Percentiles rank a stretch among this genome's conserved stretches.
These are phyloP conservation scores for Penicillium ucsense DNA, from an alignment of 495 filamentous ascomycete genomes.

Conservation along the genomic window DNA sequence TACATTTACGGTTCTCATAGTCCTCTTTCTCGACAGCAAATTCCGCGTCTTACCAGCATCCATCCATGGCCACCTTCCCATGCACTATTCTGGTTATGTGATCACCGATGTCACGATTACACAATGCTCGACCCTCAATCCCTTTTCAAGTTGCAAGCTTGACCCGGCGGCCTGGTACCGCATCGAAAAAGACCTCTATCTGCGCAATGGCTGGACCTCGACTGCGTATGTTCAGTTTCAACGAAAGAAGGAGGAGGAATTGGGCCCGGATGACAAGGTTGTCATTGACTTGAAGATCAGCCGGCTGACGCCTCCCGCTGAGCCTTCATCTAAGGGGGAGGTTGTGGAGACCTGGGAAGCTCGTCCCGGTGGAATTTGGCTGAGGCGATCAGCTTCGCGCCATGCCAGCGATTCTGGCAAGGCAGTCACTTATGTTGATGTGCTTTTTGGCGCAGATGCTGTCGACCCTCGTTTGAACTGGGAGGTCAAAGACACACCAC, in stretches of 20 bases:
- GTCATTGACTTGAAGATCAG: conserved; percentile 78
- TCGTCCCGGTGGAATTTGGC: conserved; percentile 72
- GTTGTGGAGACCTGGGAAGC: conserved; percentile 67
- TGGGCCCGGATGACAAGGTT: conserved; percentile 63
- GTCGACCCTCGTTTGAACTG: conserved; percentile 80
- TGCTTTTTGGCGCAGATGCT: conserved; percentile 88
- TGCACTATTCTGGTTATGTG: conserved; percentile 69
- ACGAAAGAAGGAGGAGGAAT: conserved; percentile 81
- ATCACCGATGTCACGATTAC: conserved; percentile 85
- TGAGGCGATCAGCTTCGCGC: conserved; percentile 66
- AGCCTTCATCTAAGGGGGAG: conserved; percentile 44
- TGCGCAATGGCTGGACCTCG: conserved; percentile 60
- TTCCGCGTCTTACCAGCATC: conserved; percentile 74
- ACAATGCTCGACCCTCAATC: conserved; percentile 63
- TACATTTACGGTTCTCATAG: conserved; percentile 52
- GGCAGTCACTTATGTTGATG: conserved; percentile 76
- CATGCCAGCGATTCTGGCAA: conserved; percentile 69
- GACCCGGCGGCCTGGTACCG: conserved; percentile 70
- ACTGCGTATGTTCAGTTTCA: conserved; percentile 78
- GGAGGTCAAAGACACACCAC: conserved; percentile 59
- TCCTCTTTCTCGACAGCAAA: conserved; percentile 72
- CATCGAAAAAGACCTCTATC: conserved; percentile 86
- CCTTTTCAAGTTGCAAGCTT: conserved; percentile 71
- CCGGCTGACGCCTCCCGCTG: conserved; percentile 56
- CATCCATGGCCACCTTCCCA: conserved; percentile 72